These are phyloP conservation scores for Leptographium flavum DNA, from an alignment of 2,329 filamentous ascomycete species.

Conservation along the genomic window DNA sequence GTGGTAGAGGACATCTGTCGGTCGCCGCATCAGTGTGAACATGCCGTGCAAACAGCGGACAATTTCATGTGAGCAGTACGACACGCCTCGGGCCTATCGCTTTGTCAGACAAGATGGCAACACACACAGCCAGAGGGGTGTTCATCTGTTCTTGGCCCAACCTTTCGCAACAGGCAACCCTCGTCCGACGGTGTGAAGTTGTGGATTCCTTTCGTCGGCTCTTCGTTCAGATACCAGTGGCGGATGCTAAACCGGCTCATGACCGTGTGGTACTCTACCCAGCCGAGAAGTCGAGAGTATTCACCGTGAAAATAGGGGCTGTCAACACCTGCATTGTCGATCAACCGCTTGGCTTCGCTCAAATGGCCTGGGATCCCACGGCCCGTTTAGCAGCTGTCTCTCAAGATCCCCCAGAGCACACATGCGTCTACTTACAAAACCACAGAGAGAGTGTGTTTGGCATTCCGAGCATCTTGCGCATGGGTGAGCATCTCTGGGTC, in stretches of 20 bases:
- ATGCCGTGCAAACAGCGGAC: not conserved
- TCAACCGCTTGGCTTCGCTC: not conserved
- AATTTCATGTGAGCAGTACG: slow-evolving; percentile 4
- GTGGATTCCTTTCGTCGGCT: not conserved
- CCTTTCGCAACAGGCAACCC: slow-evolving; percentile 1
- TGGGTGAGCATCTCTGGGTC: not conserved
- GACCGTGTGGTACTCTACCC: slow-evolving; percentile 7
- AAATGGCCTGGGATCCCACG: slow-evolving; percentile 1
- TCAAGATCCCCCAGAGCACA: not conserved
- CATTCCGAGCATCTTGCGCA: slow-evolving; percentile 2
- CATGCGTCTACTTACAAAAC: slow-evolving; percentile 4
- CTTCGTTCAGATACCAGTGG: slow-evolving; percentile 4
- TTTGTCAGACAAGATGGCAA: too few relatives aligned
- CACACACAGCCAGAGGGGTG: too few relatives aligned
- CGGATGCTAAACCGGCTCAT: slow-evolving; percentile 5
- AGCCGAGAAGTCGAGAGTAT: not conserved
- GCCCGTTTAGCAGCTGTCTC: not conserved
- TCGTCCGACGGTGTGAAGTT: not conserved
- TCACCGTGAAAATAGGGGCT: slow-evolving; percentile 1
- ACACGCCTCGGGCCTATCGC: not conserved
- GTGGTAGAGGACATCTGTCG: slow-evolving; percentile 2
- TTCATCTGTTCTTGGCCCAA: not conserved
- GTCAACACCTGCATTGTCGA: slow-evolving; percentile 2
- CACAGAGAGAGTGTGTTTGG: slow-evolving; percentile 1
- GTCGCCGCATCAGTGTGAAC: not conserved